A percentile compares a stretch with the other conserved stretches of the same genome.
Conservation (phyloP, 345 rosid species). For the Camelina neglecta region DNA sequence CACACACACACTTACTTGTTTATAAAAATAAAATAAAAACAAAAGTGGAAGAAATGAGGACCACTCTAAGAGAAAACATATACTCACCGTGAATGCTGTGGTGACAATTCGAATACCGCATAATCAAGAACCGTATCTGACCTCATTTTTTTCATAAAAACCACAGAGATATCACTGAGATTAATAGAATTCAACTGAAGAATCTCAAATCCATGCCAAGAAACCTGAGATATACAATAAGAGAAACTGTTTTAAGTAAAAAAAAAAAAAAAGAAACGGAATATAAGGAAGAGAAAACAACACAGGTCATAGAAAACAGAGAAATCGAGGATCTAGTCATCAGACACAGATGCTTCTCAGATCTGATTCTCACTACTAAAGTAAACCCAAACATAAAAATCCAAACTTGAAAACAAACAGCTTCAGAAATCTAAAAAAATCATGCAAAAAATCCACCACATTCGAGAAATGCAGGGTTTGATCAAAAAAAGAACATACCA, state of each 20-base stretch:
- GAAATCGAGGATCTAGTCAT: constrained; percentile 25
- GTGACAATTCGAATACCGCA: constrained; percentile 81
- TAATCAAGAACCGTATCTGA: constrained; percentile 65
- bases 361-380: constrained; percentile 21
- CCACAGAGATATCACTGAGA: neutral
- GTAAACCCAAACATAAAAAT: neutral
- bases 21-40: too few species aligned
- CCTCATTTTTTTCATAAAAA: constrained; percentile 55
- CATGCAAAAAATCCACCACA: neutral
- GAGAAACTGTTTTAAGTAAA: neutral
- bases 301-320: neutral
- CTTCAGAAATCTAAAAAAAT: neutral
- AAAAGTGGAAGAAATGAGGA: neutral
- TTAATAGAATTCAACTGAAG: neutral
- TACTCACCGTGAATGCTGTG: constrained; percentile 73
- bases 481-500: constrained; percentile 7
- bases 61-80: neutral
- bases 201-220: constrained; percentile 1
- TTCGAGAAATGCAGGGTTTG: constrained; percentile 3
- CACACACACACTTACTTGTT: neutral
- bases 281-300: neutral
- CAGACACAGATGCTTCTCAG: constrained; percentile 16
- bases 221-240: constrained; percentile 30
- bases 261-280: neutral
- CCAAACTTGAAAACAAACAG: neutral